These are phyloP conservation scores for Articulospora tetracladia DNA, from an alignment of 495 filamentous ascomycete genomes.

Conservation along the genomic window DNA sequence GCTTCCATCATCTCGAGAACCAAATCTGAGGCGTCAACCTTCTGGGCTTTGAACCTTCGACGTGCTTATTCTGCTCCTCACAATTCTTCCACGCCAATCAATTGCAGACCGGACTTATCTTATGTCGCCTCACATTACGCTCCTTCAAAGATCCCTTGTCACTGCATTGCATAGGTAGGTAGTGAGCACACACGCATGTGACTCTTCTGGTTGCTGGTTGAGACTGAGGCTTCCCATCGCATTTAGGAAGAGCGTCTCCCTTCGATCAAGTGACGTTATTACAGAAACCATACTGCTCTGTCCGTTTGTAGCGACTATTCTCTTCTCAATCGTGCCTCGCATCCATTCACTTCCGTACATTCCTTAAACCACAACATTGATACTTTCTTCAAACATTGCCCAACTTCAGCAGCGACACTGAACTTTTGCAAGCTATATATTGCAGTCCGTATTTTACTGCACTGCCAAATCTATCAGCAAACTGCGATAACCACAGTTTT, in stretches of 20 bases:
- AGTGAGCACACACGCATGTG: background rate
- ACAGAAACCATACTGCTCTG: background rate
- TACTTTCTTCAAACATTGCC: background rate
- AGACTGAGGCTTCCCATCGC: too few relatives aligned
- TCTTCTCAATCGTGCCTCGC: too few relatives aligned
- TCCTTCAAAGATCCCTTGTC: background rate
- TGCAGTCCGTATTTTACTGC: background rate
- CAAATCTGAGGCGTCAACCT: background rate
- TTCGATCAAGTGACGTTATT: background rate
- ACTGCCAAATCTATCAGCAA: background rate
- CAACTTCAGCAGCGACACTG: background rate
- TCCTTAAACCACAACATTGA: background rate
- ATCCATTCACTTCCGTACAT: background rate
- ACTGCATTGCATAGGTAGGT: background rate
- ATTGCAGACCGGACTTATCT: background rate
- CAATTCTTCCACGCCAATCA: background rate
- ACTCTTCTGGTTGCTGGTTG: too few relatives aligned
- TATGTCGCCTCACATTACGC: background rate
- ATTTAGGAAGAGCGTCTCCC: background rate
- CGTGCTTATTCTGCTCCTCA: background rate
- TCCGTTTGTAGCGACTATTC: background rate
- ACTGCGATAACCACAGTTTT: too few relatives aligned
- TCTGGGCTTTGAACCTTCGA: background rate
- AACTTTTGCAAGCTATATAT: background rate
- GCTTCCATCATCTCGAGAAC: background rate